Evolutionary conservation across 73 alveolate species (phyloP), one percentile per base, ranked within the genome.

Genomic region (Paramecium primaurelia): DNA sequence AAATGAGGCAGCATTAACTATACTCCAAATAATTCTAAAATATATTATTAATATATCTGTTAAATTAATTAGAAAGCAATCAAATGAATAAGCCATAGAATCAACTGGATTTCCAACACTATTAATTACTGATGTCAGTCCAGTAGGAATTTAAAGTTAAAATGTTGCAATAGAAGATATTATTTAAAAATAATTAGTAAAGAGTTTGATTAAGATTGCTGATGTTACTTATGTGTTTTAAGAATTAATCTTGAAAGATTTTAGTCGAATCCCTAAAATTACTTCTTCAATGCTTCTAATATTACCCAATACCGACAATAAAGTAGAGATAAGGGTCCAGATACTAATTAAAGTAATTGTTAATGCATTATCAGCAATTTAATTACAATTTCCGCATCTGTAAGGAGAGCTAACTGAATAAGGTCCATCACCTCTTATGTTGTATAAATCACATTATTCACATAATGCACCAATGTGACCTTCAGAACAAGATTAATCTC

Each of bases 11-110:
- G 91, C 75, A 59, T 32, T 80, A 2, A 80, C 16, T 25, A 80
- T 45, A 42, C 75, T 60, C 91, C 91, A 80, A 22, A 80, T 34
- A 59, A 80, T 80, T 45, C 45, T 80, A n/a, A 80, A 80, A 80
- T 80, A 80, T 11, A 80, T n/a, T 44, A 80, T 45, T 44, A 20
- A 20, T 20, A 45, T 80, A 45, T 80, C 91, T 10, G 77, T 14
- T 10, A 80, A 8, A 9, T 16, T 20, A 10, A 80, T 42, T 44
- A 80, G 25, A 25, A 80, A 80, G 14, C 91, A 80, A 45, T 80
- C 91, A 32, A 80, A 45, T 25, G 71, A 42, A 49, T 38, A 80
- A 10, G 91, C 71, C 91, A 80, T 80, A 32, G 91, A 80, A 38
- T 36, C 73, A 45, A 60, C 49, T 1, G 91, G 91, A 49, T 80